Base-by-base conservation (phyloP, 2,329 filamentous ascomycete genomes). In the Alternaria rosae region DNA sequence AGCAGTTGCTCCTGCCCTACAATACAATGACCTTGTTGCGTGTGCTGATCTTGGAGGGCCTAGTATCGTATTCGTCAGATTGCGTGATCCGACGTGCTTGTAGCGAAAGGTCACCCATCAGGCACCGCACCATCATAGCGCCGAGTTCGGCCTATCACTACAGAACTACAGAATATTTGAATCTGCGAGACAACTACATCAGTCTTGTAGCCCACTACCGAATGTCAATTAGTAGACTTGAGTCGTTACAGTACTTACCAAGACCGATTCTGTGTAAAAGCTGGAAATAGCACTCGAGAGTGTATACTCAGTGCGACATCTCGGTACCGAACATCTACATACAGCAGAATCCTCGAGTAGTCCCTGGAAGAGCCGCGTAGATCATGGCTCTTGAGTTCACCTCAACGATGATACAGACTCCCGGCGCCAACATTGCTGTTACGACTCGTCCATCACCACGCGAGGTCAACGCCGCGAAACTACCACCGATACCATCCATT, bases 31-130 rank as follows among this genome's bases (percentile, higher is more conserved):
- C 6, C 13, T 25, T 6, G 32, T 38, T 51, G 30, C 20, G 47
- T 23, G 47, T 38, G 28, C 30, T 51, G 47, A 38, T n/a, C 30
- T 35, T 38, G 30, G 28, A 28, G 28, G 47, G 30, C 13, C 41
- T 53, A 54, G 20, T 26, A 38, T 30, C 11, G 13, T n/a, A 38
- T 51, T 51, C 20, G 47, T 26, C 59, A 21, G 52, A 72, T 74
- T 75, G 74, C 75, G 75, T 77, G 75, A 74, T 77, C 47, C 64
- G 63, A 69, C 74, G 74, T 73, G 68, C 69, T 76, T 61, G 70
- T 64, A 59, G 63, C 72, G 65, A 57, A 59, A 69, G 69, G 71
- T 74, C 50, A 66, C 66, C 54, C 38, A 59, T 51, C 35, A 45
- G 32, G 64, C 54, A 61, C 57, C 44, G 42, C 48, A 58, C 53